Percentiles rank a stretch among this genome's conserved stretches.
These are phyloP conservation scores for Cyclospora cayetanensis DNA, from an alignment of 169 alveolate genomes.

Conservation along the genomic window DNA sequence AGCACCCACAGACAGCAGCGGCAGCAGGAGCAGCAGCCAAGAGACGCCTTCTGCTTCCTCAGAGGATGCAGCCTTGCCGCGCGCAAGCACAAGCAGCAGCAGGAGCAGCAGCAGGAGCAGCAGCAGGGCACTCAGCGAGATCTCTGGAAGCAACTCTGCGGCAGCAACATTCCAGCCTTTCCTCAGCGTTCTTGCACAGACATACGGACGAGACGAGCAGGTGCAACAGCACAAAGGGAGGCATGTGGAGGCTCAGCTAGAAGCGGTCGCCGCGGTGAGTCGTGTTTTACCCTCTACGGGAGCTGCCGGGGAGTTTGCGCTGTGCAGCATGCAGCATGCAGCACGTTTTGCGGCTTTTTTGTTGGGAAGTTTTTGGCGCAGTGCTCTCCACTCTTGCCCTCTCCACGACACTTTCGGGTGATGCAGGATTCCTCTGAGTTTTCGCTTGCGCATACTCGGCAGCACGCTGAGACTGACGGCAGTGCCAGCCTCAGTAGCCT, in stretches of 20 bases:
- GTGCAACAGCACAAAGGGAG: background rate
- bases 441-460: too few species aligned
- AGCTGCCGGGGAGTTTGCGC: background rate
- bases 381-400: too few species aligned
- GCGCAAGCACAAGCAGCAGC: background rate
- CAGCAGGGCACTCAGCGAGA: constrained; percentile 17
- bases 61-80: background rate
- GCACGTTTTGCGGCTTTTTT: background rate
- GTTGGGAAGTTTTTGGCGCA: background rate
- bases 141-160: background rate
- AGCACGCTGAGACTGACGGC: too few species aligned
- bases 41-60: background rate
- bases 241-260: background rate
- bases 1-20: constrained; percentile 18
- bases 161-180: constrained; percentile 8
- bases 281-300: background rate
- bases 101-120: constrained; percentile 44
- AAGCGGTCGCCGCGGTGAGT: background rate
- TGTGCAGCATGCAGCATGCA: background rate
- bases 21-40: constrained; percentile 15
- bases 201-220: background rate
- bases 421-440: background rate
- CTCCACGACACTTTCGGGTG: background rate
- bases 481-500: constrained; percentile 23
- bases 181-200: background rate